Percentiles rank a stretch among this genome's conserved stretches.
Evolutionary conservation across 2,329 filamentous ascomycete species (phyloP).

Genomic region (Phaeosphaeria sp.): DNA sequence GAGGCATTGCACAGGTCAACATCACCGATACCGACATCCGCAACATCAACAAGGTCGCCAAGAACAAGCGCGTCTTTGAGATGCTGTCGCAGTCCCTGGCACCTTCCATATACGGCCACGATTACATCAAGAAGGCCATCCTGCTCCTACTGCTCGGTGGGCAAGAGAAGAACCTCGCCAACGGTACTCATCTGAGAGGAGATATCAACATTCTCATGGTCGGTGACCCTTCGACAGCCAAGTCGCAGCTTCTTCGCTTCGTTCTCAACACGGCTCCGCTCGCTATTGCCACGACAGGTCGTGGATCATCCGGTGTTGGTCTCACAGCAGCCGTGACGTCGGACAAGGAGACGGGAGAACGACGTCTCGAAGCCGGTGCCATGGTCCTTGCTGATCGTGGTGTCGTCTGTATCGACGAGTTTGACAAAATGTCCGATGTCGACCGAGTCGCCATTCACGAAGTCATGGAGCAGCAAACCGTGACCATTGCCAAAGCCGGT

Average conservation of each 20-base stretch:
- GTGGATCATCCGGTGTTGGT: slow-evolving; percentile 96
- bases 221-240: slow-evolving; percentile 96
- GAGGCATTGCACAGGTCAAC: slow-evolving; percentile 86
- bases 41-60: slow-evolving; percentile 97
- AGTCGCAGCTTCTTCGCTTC: slow-evolving; percentile 96
- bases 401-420: slow-evolving; percentile 98
- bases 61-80: slow-evolving; percentile 92
- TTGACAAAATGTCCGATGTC: slow-evolving; percentile 99
- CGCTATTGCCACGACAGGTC: slow-evolving; percentile 95
- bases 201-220: slow-evolving; percentile 99
- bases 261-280: slow-evolving; percentile 96
- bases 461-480: slow-evolving; percentile 99
- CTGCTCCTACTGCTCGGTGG: slow-evolving; percentile 93
- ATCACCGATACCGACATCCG: slow-evolving; percentile 97
- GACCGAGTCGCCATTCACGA: slow-evolving; percentile 98
- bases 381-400: slow-evolving; percentile 98
- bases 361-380: slow-evolving; percentile 92
- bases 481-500: slow-evolving; percentile 97
- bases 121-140: slow-evolving; percentile 97
- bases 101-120: slow-evolving; percentile 95
- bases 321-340: slow-evolving; percentile 94
- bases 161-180: slow-evolving; percentile 98
- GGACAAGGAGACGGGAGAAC: slow-evolving; percentile 96
- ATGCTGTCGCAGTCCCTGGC: slow-evolving; percentile 92
- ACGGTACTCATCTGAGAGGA: slow-evolving; percentile 95